These are phyloP conservation scores for Coccinonectria pachysandricola DNA, from an alignment of 2,329 filamentous ascomycete species.

Conservation along the genomic window DNA sequence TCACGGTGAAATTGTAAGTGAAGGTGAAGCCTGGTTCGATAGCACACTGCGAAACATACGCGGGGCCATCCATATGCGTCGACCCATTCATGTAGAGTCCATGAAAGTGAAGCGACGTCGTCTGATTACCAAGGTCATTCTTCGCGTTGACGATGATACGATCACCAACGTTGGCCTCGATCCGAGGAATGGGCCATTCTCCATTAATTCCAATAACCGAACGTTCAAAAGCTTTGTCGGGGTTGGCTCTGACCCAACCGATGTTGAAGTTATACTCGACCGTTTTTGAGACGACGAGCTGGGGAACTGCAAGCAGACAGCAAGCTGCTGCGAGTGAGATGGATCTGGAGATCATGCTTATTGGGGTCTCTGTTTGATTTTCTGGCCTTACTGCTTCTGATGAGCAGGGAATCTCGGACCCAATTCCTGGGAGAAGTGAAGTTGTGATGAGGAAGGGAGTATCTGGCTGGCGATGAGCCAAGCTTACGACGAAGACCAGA, in stretches of 20 bases:
- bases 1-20: conserved; percentile 59
- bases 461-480: too few species aligned
- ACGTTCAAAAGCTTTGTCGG: conserved; percentile 52
- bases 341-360: conserved; percentile 10
- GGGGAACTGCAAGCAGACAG: conserved; percentile 10
- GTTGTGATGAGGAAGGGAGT: too few species aligned
- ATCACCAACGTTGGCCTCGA: conserved; percentile 54
- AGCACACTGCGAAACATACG: conserved; percentile 54
- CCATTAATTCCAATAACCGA: conserved; percentile 67
- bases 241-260: conserved; percentile 61
- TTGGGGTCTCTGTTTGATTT: too few species aligned
- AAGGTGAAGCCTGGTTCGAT: conserved; percentile 55
- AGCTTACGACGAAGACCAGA: too few species aligned
- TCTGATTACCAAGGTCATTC: conserved; percentile 52
- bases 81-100: conserved; percentile 60
- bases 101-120: conserved; percentile 59
- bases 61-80: conserved; percentile 61
- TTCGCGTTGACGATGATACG: conserved; percentile 46
- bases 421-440: too few species aligned
- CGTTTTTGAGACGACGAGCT: conserved; percentile 26
- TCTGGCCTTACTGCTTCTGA: too few species aligned
- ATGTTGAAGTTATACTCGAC: conserved; percentile 57
- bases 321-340: conserved; percentile 8
- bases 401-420: too few species aligned
- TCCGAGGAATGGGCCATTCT: conserved; percentile 61